phyloP scores from a whole-genome alignment of 768 basidiomycete genomes.

The Auriscalpium orientale region DNA sequence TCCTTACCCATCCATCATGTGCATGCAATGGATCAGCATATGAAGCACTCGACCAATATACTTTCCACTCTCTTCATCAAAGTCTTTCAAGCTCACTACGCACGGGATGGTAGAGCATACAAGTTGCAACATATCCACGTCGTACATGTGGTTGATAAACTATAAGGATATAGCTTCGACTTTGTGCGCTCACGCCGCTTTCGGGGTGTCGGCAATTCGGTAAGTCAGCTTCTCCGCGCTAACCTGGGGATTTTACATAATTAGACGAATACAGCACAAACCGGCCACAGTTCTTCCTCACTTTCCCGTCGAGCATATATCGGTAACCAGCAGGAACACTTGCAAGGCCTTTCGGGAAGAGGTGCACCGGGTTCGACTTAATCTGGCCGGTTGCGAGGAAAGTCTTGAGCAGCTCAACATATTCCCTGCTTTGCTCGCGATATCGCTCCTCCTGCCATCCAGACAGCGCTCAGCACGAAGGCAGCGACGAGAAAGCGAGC shows the following conservation, averaged over 20 bases:
- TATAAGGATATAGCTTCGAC: too few species aligned
- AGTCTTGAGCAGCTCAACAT: constrained; percentile 5
- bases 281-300: neutral
- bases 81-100: too few species aligned
- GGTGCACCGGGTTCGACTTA: neutral
- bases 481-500: neutral
- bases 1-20: too few species aligned
- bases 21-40: too few species aligned
- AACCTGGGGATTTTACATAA: neutral
- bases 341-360: constrained; percentile 4
- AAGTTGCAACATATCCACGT: too few species aligned
- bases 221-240: constrained; percentile 23
- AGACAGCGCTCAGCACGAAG: neutral
- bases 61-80: too few species aligned
- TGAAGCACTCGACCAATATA: too few species aligned
- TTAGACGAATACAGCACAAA: neutral
- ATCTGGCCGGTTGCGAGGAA: neutral
- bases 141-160: too few species aligned
- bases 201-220: constrained; percentile 1
- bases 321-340: constrained; percentile 8
- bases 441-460: neutral
- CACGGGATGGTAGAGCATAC: too few species aligned
- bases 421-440: constrained; percentile 5
- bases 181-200: too few species aligned
- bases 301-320: constrained; percentile 18